Base-by-base conservation (phyloP, 441 rosid species). In the Adansonia gregorii region DNA sequence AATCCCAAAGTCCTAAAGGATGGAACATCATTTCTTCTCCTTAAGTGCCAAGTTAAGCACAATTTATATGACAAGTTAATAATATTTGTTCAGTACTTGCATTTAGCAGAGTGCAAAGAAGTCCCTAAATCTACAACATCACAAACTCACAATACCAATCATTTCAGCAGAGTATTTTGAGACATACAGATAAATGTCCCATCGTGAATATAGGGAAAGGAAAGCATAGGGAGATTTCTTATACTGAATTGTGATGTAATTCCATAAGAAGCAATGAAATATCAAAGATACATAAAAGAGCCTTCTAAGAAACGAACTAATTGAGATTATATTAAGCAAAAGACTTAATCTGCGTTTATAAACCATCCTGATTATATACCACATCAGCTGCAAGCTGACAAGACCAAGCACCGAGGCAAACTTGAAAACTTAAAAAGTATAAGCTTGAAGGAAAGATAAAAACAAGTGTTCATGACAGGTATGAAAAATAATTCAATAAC, bases 181-280 rank as follows among this genome's bases (percentile, higher is more conserved):
- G n/a, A 2, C 41, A 61, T 24, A 8, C 66, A 61, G n/a, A 61
- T 24, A 24, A 61, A 11, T 24, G 17, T 0, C 66, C 43, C 20
- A 63, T 63, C 43, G 12, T 35, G 1, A 31, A 31, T 14, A 63
- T 31, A 63, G 67, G 5, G 67, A 35, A 27, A 31, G 19, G 19
- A 31, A 63, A 63, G 67, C 45, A 63, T 63, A 4, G 5, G 46
- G 15, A 14, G 5, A 63, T 31, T 35, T 63, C 45, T 0, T 31
- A 5, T 27, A 31, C 43, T 39, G 4, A 39, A 39, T 39, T 4
- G 43, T 39, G 43, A 39, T 39, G 43, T 39, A n/a, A 55, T 55
- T 8, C 60, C 60, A 55, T 55, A 22, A 55, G 60, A 55, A 55
- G 60, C 22, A 68, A 22, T 48, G 73, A 48, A 68, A 46, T 20